These are phyloP conservation scores for Graphilbum sp. DNA, from an alignment of 2,329 filamentous ascomycete genomes.

Conservation along the genomic window DNA sequence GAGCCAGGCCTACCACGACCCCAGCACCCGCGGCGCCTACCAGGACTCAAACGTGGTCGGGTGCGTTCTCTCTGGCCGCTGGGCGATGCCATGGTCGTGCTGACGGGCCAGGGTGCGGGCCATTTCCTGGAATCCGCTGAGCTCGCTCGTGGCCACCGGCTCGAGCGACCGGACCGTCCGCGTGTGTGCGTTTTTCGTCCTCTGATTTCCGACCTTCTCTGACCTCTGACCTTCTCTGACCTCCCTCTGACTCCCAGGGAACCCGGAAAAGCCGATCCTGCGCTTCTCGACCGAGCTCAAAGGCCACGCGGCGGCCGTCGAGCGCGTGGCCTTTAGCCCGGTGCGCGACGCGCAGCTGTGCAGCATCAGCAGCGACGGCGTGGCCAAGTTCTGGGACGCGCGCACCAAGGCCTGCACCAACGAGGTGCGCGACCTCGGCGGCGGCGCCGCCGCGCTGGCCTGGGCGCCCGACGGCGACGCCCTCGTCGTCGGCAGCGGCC, in stretches of 20 bases:
- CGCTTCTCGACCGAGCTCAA: slow-evolving; percentile 63
- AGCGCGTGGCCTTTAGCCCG: slow-evolving; percentile 66
- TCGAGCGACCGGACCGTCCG: slow-evolving; percentile 52
- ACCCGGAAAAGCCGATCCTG: slow-evolving; percentile 58
- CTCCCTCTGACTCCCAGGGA: slow-evolving; percentile 30
- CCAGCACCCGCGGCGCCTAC: slow-evolving; percentile 19
- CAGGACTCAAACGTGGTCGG: slow-evolving; percentile 6
- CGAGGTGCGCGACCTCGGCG: slow-evolving; percentile 49
- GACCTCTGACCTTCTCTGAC: too few relatives aligned
- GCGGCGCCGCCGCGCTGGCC: slow-evolving; percentile 52
- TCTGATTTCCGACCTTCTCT: too few relatives aligned
- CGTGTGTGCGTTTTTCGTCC: slow-evolving; percentile 57
- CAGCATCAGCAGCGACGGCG: slow-evolving; percentile 57
- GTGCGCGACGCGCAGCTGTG: slow-evolving; percentile 62
- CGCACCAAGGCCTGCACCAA: slow-evolving; percentile 54
- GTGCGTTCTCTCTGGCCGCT: slow-evolving; percentile 1
- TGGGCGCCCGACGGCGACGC: slow-evolving; percentile 59
- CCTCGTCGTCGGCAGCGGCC: slow-evolving; percentile 48
- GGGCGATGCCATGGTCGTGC: not conserved
- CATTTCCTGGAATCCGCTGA: slow-evolving; percentile 79
- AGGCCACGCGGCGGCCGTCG: slow-evolving; percentile 47
- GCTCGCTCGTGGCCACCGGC: slow-evolving; percentile 71
- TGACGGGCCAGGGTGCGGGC: slow-evolving; percentile 44
- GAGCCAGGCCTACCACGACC: slow-evolving; percentile 55
- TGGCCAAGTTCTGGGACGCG: slow-evolving; percentile 68